These are phyloP conservation scores for Blastobotrys raffinosifermentans DNA, from an alignment of 1,139 yeast species.

Conservation along the genomic window DNA sequence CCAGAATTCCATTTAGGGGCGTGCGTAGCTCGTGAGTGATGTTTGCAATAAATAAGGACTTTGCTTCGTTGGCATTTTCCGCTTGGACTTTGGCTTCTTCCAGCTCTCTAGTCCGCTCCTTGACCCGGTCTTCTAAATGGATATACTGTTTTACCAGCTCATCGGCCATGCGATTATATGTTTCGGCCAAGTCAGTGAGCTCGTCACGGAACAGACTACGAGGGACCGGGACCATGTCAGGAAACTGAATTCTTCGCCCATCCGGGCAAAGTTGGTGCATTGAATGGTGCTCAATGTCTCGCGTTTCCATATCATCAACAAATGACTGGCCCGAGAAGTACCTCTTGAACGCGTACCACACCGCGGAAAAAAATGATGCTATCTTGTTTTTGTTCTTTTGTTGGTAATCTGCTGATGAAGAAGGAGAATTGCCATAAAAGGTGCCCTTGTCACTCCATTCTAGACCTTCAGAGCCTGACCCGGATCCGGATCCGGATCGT, in stretches of 20 bases:
- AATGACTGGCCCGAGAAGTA: neutral
- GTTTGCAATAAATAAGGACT: conserved; percentile 90
- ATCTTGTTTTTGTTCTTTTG: conserved; percentile 2
- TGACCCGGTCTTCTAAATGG: conserved; percentile 84
- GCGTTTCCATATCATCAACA: neutral
- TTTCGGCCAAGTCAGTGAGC: conserved; percentile 77
- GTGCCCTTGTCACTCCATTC: no score
- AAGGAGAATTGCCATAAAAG: no score
- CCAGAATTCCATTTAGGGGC: conserved; percentile 90
- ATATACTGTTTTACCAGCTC: conserved; percentile 79
- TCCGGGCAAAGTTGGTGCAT: neutral
- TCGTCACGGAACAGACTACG: conserved; percentile 72
- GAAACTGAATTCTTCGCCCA: conserved; percentile 18
- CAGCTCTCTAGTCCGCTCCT: conserved; percentile 76
- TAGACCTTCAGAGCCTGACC: no score
- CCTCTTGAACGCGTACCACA: neutral
- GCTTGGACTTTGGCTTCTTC: conserved; percentile 88
- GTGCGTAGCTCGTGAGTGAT: conserved; percentile 94
- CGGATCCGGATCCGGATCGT: no score
- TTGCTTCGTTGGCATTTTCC: conserved; percentile 91
- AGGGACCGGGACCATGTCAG: conserved; percentile 48
- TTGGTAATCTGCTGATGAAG: neutral
- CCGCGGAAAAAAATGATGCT: neutral
- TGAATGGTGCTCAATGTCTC: conserved; percentile 3
- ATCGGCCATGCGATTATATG: conserved; percentile 87